phyloP scores from a whole-genome alignment of 2,329 filamentous ascomycete genomes.

The Fusarium mangiferae region DNA sequence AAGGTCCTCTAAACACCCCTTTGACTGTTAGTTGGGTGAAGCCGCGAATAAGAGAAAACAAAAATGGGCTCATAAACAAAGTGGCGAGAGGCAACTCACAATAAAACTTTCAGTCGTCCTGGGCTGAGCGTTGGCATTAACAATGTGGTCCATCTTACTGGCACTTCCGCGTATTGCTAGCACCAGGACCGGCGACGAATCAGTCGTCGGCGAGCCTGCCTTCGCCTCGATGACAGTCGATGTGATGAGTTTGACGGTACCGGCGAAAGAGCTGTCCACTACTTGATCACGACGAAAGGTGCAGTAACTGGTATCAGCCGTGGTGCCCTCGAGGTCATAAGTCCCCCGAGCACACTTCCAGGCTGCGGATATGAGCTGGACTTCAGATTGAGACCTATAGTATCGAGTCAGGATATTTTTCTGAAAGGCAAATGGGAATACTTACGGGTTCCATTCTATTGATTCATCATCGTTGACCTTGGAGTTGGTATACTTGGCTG shows the following conservation, averaged over 20 bases:
- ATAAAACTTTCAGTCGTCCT: slow-evolving; percentile 16
- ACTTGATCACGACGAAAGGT: slow-evolving; percentile 17
- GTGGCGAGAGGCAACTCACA: slow-evolving; percentile 6
- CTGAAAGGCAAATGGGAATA: not conserved
- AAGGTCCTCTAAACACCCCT: slow-evolving; percentile 6
- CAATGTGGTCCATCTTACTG: slow-evolving; percentile 40
- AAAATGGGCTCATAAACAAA: not conserved
- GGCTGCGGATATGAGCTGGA: slow-evolving; percentile 31
- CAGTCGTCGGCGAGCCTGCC: not conserved
- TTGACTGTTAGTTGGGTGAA: not conserved
- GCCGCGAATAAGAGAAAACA: fast-evolving
- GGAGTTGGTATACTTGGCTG: slow-evolving; percentile 36
- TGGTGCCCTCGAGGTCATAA: slow-evolving; percentile 16
- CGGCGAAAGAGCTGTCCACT: slow-evolving; percentile 12
- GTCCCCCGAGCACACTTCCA: slow-evolving; percentile 34
- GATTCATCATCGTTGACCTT: slow-evolving; percentile 20
- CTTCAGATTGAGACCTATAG: slow-evolving; percentile 18
- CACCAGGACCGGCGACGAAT: slow-evolving; percentile 24
- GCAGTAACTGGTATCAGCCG: slow-evolving; percentile 18
- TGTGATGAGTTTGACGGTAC: slow-evolving; percentile 28
- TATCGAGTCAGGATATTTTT: not conserved
- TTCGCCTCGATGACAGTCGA: slow-evolving; percentile 22
- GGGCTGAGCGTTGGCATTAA: slow-evolving; percentile 29
- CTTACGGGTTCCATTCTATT: slow-evolving; percentile 35
- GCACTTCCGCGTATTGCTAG: slow-evolving; percentile 38